Conservation (phyloP, 345 rosid genomes). For the Heritiera littoralis region DNA sequence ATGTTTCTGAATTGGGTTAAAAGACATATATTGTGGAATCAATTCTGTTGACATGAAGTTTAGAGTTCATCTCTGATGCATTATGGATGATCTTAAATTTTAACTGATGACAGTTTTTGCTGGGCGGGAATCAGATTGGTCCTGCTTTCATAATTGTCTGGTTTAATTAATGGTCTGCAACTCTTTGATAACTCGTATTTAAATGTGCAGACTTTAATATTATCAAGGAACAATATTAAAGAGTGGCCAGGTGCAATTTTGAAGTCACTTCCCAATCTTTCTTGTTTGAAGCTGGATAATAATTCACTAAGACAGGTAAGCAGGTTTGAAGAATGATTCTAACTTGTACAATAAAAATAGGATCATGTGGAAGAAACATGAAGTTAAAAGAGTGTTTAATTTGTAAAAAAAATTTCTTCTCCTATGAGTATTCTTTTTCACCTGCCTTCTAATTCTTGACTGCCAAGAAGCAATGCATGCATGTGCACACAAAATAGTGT, state of each 20-base stretch:
- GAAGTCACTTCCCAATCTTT: conserved; percentile 62
- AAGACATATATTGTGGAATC: background rate
- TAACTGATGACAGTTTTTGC: background rate
- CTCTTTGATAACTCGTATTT: conserved; percentile 12
- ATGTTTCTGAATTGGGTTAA: background rate
- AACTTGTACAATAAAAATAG: background rate
- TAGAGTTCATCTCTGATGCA: background rate
- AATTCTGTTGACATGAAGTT: background rate
- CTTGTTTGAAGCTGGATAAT: conserved; percentile 77
- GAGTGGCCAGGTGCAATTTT: conserved; percentile 76
- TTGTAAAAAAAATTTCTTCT: background rate
- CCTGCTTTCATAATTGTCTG: conserved; percentile 3
- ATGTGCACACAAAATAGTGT: background rate
- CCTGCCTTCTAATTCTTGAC: background rate
- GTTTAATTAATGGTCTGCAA: background rate
- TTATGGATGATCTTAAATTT: background rate
- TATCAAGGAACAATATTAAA: conserved; percentile 75
- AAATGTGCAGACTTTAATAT: conserved; percentile 60
- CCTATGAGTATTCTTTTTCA: background rate
- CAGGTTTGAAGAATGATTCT: conserved; percentile 18
- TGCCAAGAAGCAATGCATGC: background rate
- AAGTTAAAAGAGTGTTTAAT: no score
- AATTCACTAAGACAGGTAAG: conserved; percentile 75
- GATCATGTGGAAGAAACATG: background rate
- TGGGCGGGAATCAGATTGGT: background rate